A percentile compares a stretch with the other conserved stretches of the same genome.
These are phyloP conservation scores for Tetraselmis chui DNA, from an alignment of 139 green algal species.

Conservation along the genomic window DNA sequence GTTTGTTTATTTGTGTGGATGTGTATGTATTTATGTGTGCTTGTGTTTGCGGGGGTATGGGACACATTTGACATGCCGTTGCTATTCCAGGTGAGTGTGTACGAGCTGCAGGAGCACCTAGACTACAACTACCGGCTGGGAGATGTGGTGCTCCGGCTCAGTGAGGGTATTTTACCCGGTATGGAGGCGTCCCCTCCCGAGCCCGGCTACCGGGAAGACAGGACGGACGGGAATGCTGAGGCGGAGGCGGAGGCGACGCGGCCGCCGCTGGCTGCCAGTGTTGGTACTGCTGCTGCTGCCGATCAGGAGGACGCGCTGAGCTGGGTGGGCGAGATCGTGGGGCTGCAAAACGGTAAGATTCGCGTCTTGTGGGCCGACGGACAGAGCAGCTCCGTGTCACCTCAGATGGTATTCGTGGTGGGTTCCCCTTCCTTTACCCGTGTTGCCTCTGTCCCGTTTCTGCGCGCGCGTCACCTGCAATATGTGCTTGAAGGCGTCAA, in stretches of 20 bases:
- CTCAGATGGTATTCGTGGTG: slow-evolving; percentile 1
- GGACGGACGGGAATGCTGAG: background rate
- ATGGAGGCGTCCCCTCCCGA: too few relatives aligned
- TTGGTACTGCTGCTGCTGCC: too few relatives aligned
- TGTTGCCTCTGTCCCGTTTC: slow-evolving; percentile 1
- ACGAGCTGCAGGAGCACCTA: slow-evolving; percentile 27
- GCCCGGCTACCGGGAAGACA: too few relatives aligned
- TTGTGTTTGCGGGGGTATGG: too few relatives aligned
- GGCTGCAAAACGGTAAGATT: slow-evolving; percentile 15
- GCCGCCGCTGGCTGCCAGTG: background rate
- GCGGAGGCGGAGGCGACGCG: too few relatives aligned
- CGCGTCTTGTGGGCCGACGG: slow-evolving; percentile 35
- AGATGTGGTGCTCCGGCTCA: slow-evolving; percentile 20
- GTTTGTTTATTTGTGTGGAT: too few relatives aligned
- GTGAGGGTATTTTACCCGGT: background rate
- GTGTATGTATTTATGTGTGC: too few relatives aligned
- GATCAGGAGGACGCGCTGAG: background rate
- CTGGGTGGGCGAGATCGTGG: slow-evolving; percentile 35
- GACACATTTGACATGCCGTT: too few relatives aligned
- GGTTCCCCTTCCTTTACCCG: background rate
- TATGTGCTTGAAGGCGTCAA: too few relatives aligned
- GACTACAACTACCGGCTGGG: slow-evolving; percentile 36
- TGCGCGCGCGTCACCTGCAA: too few relatives aligned
- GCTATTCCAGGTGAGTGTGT: slow-evolving; percentile 31
- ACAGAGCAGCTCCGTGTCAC: slow-evolving; percentile 3